Evolutionary conservation across 306 rosid genomes (phyloP), one percentile per base, ranked within the genome.

Genomic region (Neltuma alba): DNA sequence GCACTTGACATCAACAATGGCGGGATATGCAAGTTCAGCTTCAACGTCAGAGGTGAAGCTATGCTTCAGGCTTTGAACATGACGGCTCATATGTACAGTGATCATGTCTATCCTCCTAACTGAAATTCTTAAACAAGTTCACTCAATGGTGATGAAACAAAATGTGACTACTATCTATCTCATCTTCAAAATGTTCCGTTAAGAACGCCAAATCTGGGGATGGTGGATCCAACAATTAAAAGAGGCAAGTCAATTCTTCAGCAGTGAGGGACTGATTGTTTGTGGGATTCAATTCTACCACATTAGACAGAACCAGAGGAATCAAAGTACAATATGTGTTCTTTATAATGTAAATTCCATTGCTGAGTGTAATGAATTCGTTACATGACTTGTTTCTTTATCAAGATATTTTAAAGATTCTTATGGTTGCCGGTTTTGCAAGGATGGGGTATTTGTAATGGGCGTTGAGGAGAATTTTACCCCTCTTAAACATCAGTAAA

Each of bases 11-110:
- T 90, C 65, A 90, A 92, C 77, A 92, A 92, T 10, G 92, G 93
- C 5, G 92, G 96, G 55, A 81, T 90, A 69, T 86, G 91, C 67
- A 91, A 85, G 8, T 88, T 92, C 76, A 91, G 78, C 77, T 91
- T 92, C 93, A 92, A 88, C 63, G 72, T 60, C 38, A 82, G 83
- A 88, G 96, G 97, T 42, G 97, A 92, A 82, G 93, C 93, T 18
- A 90, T 90, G 93, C 92, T 90, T 75, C 85, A 86, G 70, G 88
- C 82, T 65, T 69, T 92, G 82, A 92, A 92, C 76, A 70, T 83
- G 93, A 92, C 91, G 2, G 88, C 92, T 82, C 92, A 89, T 81
- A 89, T 91, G 93, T 86, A 91, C 72, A 77, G 83, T 13, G 92
- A 89, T 80, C 93, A 91, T 73, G 82, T 86, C 81, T 91, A 91